Conservation (phyloP, 192 early-diverging fungal species). For the Gryganskiella cystojenkinii region DNA sequence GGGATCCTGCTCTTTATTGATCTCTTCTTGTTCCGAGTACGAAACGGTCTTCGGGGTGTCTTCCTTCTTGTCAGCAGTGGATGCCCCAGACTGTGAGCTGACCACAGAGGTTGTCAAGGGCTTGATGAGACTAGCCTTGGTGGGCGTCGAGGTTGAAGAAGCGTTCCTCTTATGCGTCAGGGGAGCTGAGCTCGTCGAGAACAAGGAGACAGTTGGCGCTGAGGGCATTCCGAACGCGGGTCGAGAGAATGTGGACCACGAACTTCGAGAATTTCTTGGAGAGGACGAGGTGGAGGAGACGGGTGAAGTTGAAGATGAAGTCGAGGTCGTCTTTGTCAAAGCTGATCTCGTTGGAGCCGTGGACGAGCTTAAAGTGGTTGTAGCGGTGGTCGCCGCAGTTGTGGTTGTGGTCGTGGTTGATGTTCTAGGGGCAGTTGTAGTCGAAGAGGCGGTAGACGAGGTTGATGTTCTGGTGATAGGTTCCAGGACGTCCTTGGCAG, state of each 20-base stretch:
- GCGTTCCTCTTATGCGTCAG: neutral
- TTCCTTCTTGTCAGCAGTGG: too few species aligned
- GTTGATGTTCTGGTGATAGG: neutral
- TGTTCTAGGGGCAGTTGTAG: neutral
- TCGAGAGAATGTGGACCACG: slow-evolving; percentile 30
- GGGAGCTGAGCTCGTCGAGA: neutral
- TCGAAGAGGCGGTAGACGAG: neutral
- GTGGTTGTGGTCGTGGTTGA: neutral
- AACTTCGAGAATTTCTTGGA: slow-evolving; percentile 16
- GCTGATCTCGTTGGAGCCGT: neutral
- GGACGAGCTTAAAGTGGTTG: neutral
- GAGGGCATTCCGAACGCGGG: slow-evolving; percentile 40
- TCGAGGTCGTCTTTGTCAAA: neutral
- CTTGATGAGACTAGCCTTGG: too few species aligned
- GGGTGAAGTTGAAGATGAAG: slow-evolving; percentile 14
- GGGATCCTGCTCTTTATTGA: too few species aligned
- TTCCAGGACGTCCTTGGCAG: neutral
- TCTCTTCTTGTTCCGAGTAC: too few species aligned
- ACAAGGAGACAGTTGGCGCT: slow-evolving; percentile 31
- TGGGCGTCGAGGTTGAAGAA: too few species aligned
- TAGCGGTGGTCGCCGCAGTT: neutral
- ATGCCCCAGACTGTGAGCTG: too few species aligned
- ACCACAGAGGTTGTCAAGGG: too few species aligned
- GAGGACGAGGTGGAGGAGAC: slow-evolving; percentile 10
- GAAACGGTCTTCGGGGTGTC: too few species aligned